Conservation (phyloP, 257 asterid genomes). For the Sherardia arvensis region DNA sequence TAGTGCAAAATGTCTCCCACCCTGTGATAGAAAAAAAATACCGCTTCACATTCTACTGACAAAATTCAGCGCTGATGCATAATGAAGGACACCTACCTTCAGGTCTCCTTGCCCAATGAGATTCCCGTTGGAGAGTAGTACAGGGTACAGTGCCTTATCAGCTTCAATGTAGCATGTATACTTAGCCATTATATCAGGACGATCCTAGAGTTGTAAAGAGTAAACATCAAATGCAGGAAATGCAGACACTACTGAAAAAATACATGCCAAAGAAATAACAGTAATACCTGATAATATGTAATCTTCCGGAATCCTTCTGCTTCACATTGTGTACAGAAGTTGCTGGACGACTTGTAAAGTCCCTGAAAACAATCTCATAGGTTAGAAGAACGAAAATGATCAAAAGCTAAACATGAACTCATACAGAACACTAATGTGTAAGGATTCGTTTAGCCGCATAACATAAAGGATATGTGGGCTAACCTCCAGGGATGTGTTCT, state of each 20-base stretch:
- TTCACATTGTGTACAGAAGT: constrained; percentile 97
- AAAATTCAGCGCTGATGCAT: too few relatives aligned
- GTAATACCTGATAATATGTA: constrained; percentile 71
- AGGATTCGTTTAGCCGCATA: not conserved
- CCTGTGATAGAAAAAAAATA: constrained; percentile 35
- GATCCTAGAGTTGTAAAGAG: constrained; percentile 47
- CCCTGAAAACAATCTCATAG: constrained; percentile 47
- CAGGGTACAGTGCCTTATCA: constrained; percentile 86
- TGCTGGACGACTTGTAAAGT: constrained; percentile 81
- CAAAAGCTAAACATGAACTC: not conserved
- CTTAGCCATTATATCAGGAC: constrained; percentile 94
- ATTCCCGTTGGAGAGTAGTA: constrained; percentile 80
- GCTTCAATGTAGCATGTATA: constrained; percentile 89
- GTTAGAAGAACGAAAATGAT: constrained; percentile 5
- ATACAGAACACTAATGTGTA: not conserved
- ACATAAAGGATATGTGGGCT: not conserved
- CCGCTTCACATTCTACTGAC: not conserved
- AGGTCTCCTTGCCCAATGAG: constrained; percentile 77
- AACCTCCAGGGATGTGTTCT: constrained; percentile 90
- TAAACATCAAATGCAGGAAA: constrained; percentile 7
- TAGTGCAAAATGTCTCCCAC: constrained; percentile 58
- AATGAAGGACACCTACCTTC: constrained; percentile 37
- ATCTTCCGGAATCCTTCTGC: constrained; percentile 95
- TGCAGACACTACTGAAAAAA: not conserved
- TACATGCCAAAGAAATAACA: not conserved